These are phyloP conservation scores for Pseudoturritis turrita DNA, from an alignment of 345 rosid genomes.

Conservation along the genomic window DNA sequence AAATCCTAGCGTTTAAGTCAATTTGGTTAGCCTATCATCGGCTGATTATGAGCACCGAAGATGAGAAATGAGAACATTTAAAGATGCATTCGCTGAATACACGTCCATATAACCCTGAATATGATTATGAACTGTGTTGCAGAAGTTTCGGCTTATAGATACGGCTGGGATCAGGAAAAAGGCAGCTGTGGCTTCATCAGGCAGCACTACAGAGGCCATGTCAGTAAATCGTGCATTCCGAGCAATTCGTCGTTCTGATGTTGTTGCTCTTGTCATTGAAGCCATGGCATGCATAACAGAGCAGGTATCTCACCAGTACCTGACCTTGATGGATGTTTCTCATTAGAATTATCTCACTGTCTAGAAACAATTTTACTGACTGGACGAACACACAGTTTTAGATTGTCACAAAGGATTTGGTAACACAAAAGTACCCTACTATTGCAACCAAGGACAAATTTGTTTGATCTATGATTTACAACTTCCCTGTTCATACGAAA, in stretches of 20 bases:
- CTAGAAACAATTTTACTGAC: not conserved
- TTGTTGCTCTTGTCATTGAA: slow-evolving; percentile 94
- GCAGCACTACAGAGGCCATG: slow-evolving; percentile 84
- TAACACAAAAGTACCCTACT: not conserved
- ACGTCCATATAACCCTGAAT: not conserved
- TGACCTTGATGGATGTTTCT: not conserved
- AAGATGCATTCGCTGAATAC: not conserved
- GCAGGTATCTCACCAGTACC: slow-evolving; percentile 52
- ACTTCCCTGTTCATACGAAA: not conserved
- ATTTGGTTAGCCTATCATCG: not conserved
- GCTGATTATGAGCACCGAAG: not conserved
- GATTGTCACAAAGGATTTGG: not conserved
- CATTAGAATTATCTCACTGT: not conserved
- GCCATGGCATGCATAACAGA: slow-evolving; percentile 95
- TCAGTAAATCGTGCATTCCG: slow-evolving; percentile 94
- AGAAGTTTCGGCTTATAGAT: slow-evolving; percentile 91
- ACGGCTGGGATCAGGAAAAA: slow-evolving; percentile 97
- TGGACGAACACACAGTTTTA: not conserved
- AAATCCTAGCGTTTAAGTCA: not conserved
- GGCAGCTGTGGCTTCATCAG: slow-evolving; percentile 84
- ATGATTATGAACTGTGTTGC: slow-evolving; percentile 30
- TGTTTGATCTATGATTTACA: not conserved
- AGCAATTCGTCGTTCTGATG: slow-evolving; percentile 91
- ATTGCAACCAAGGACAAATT: not conserved
- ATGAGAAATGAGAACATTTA: not conserved